Evolutionary conservation across 2,329 filamentous ascomycete genomes (phyloP), one percentile per base, ranked within the genome.

Genomic region (Diaporthe capsici): DNA sequence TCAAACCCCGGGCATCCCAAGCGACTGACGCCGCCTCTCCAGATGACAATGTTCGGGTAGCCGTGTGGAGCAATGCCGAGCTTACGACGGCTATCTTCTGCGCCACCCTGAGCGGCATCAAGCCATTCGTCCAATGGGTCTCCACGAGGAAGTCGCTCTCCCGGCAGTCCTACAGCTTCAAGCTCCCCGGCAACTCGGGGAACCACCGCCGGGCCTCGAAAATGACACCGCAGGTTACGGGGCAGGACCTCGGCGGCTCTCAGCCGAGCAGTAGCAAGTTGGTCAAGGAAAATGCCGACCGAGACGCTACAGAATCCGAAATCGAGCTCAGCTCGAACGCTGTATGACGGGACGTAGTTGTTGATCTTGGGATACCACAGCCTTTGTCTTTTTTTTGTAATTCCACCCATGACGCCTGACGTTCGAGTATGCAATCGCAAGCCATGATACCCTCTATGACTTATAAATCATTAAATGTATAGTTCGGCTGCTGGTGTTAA

Each of bases 11-110:
- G 2, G 2, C 10, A 67, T 15, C 6, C 25, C 25, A 34, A 31
- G 2, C 12, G 13, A 67, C 61, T 68, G 63, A 68, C 31, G 20
- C 4, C 12, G 7, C 13, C 17, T 20, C 34, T 22, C 3, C 34
- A 68, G 65, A 7, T 3, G 65, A 68, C 47, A 68, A 68, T 15
- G 47, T 68, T 6, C 12, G 13, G 20, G 65, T 68, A 22, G 65
- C 65, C 2, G 31, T 68, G 4, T 68, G 65, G 65, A 68, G 65
- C 47, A 68, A 68, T 17, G 65, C 65, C 12, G 65, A 68, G 65
- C 13, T 68, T 2, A 68, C 65, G 1, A 68, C 65, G 13, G 65
- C 65, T 5, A 53, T 68, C 1, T 68, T 68, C 47, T 68, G 65
- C n/a, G 65, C 65, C 34, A 53, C 47, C n/a, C 2, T 68, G 7